These are phyloP conservation scores for Solanum etuberosum DNA, from an alignment of 257 asterid genomes.

Conservation along the genomic window DNA sequence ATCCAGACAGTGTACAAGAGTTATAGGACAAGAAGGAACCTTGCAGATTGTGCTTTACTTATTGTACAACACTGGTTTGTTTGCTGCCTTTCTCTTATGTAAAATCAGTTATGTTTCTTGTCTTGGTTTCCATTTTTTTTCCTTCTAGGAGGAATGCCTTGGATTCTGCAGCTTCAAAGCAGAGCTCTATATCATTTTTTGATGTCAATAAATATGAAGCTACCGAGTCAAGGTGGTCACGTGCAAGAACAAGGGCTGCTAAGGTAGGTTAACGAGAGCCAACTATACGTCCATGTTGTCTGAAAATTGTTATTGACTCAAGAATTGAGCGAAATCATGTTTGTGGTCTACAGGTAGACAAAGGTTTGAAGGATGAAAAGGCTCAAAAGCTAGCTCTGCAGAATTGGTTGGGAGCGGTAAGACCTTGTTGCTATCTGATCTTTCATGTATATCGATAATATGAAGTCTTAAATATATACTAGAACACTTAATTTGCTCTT, in stretches of 20 bases:
- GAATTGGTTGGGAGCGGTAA: conserved; percentile 78
- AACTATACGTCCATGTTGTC: background rate
- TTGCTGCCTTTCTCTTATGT: background rate
- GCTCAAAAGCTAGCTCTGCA: conserved; percentile 63
- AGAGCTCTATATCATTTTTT: conserved; percentile 48
- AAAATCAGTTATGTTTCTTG: background rate
- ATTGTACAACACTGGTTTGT: conserved; percentile 30
- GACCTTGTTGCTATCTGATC: background rate
- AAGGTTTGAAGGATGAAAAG: conserved; percentile 57
- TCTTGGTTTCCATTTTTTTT: background rate
- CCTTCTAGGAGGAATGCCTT: conserved; percentile 53
- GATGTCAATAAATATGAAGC: conserved; percentile 33
- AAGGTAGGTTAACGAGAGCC: conserved; percentile 21
- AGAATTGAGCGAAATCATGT: background rate
- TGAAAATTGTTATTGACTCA: background rate
- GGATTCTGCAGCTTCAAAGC: conserved; percentile 44
- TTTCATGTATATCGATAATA: background rate
- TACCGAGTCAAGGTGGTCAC: conserved; percentile 51
- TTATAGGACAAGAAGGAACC: conserved; percentile 35
- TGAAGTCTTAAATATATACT: background rate
- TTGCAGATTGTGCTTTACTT: conserved; percentile 39
- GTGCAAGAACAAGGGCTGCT: conserved; percentile 51
- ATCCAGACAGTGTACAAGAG: conserved; percentile 39
- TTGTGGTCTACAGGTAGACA: conserved; percentile 40
- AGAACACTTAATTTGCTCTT: background rate